Evolutionary conservation across 139 green algal species (phyloP).

Genomic region (Picochlorum sp.): DNA sequence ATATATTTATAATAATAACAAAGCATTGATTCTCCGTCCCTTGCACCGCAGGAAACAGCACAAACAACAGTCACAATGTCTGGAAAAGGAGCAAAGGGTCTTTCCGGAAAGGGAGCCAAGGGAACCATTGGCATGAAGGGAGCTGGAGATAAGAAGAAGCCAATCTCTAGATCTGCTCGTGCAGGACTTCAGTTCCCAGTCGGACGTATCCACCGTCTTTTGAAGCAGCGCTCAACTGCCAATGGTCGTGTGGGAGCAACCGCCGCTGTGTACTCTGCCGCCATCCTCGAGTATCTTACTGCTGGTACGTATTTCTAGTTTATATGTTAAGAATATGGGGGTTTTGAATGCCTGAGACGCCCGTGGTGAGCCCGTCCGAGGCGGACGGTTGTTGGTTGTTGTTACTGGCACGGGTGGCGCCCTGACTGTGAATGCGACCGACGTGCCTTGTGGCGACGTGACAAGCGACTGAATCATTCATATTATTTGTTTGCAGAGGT

Average conservation of each 20-base stretch:
- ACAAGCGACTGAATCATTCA: constrained; percentile 17
- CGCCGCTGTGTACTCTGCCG: constrained; percentile 95
- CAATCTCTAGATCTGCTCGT: constrained; percentile 73
- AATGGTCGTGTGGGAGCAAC: constrained; percentile 97
- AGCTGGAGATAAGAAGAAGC: constrained; percentile 68
- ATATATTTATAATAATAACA: too few relatives aligned
- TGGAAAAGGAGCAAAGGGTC: constrained; percentile 84
- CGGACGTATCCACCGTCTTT: constrained; percentile 91
- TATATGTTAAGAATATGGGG: too few relatives aligned
- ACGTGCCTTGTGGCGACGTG: not conserved
- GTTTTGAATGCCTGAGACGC: too few relatives aligned
- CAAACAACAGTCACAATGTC: constrained; percentile 34
- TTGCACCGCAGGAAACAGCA: too few relatives aligned
- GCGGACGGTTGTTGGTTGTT: too few relatives aligned
- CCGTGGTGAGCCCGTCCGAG: too few relatives aligned
- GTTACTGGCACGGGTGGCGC: too few relatives aligned
- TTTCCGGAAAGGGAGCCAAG: constrained; percentile 93
- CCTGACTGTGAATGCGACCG: too few relatives aligned
- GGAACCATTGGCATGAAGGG: constrained; percentile 63
- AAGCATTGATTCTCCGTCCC: too few relatives aligned
- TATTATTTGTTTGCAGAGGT: constrained; percentile 93
- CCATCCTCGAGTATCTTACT: constrained; percentile 73
- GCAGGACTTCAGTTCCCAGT: constrained; percentile 93
- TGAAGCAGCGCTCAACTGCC: constrained; percentile 89
- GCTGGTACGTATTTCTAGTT: constrained; percentile 13